Percentiles rank a stretch among this genome's conserved stretches.
Evolutionary conservation across 169 alveolate genomes (phyloP).

Genomic region (Plasmodium relictum): DNA sequence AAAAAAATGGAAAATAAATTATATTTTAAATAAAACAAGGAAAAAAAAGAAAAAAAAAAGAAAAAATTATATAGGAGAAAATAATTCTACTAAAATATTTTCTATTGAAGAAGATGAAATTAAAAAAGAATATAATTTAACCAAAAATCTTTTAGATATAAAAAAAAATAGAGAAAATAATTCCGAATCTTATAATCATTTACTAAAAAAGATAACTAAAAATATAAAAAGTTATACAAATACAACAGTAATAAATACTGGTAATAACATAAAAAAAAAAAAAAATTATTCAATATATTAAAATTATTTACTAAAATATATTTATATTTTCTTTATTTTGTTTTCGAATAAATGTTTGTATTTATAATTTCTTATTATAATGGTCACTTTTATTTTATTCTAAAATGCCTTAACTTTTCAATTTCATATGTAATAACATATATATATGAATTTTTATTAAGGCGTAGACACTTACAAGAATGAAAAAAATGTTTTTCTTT

Average conservation of each 20-base stretch:
- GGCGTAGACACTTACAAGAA: slow-evolving; percentile 60
- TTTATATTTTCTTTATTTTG: background rate
- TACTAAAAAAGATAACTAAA: slow-evolving; percentile 6
- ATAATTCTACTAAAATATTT: background rate
- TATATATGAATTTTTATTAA: background rate
- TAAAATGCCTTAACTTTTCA: no score
- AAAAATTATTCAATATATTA: background rate
- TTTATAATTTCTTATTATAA: background rate
- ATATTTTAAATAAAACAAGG: slow-evolving; percentile 39
- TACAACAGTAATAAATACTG: slow-evolving; percentile 55
- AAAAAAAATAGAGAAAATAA: background rate
- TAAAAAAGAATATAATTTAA: background rate
- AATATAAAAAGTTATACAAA: slow-evolving; percentile 21
- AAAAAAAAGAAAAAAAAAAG: slow-evolving; percentile 10
- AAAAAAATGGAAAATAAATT: slow-evolving; percentile 50
- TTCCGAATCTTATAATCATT: slow-evolving; percentile 22
- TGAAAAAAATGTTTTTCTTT: slow-evolving; percentile 61
- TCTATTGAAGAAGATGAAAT: background rate
- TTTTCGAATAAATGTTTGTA: background rate
- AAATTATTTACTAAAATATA: background rate
- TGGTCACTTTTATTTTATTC: no score
- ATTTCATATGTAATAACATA: background rate
- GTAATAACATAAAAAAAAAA: slow-evolving; percentile 12
- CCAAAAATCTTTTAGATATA: background rate
- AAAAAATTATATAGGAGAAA: slow-evolving; percentile 8